Base-by-base conservation (phyloP, 805 yeast species). In the Candida pseudofarinosa region DNA sequence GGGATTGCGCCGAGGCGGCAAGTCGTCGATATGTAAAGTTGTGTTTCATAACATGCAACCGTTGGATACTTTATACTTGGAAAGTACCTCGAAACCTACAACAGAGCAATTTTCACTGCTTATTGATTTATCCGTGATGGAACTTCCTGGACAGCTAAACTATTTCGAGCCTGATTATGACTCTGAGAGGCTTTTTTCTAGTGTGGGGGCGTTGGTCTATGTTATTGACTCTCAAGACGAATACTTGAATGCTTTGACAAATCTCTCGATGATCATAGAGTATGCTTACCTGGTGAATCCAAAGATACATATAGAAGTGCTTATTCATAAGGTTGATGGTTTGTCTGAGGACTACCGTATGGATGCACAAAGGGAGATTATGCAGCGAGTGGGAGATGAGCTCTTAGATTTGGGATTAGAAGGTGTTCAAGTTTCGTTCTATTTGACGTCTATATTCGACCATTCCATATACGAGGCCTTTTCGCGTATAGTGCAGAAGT, bases 31-130 rank as follows among this genome's bases (percentile, higher is more conserved):
- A 26, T 83, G 97, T 56, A 89, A 91, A 58, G 98, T 93, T 12
- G 95, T 93, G 1, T 93, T 93, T 64, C 96, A 91, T 62, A 86
- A 88, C 58, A 88, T 93, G 95, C 96, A 87, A 58, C 97, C 99
- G 1, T 70, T 89, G 47, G 97, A 91, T 56, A 90, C 98, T 0
- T 63, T 91, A 37, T 91, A 91, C 56, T 67, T 93, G 42, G 98
- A 91, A 53, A 81, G 90, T 40, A 91, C 99, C 0, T 78, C 95
- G 2, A 85, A 83, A 55, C 97, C 97, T 3, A 85, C 95, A 3
- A 76, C 85, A 12, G 96, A 89, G 54, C 85, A 79, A 55, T 86
- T 89, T 58, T 77, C 82, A 38, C 87, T 97, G 7, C 71, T 91
- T 40, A 87, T 90, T 33, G 93, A 90, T 59, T 68, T 91, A 36